phyloP scores from a whole-genome alignment of 164 flowering plant species.

The Aristolochia californica region DNA sequence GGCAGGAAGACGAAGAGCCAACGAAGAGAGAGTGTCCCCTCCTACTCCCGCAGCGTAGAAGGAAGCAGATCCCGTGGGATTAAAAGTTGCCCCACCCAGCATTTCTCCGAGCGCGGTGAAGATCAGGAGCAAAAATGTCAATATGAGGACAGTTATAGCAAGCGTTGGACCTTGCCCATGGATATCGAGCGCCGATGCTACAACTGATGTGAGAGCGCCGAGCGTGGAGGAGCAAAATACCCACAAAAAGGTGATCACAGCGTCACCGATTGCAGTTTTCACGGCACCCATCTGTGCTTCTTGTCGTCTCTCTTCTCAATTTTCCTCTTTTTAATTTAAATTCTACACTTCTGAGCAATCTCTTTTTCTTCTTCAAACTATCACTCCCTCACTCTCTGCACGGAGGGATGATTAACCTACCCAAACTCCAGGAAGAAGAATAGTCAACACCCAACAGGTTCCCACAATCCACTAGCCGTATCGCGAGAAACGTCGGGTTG shows the following conservation, averaged over 20 bases:
- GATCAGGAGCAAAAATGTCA: constrained; percentile 37
- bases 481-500: too few relatives aligned
- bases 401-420: not conserved
- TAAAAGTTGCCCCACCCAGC: constrained; percentile 76
- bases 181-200: constrained; percentile 28
- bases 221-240: constrained; percentile 44
- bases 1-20: constrained; percentile 76
- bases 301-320: not conserved
- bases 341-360: too few relatives aligned
- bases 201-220: constrained; percentile 31
- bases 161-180: constrained; percentile 18
- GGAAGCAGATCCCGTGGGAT: constrained; percentile 59
- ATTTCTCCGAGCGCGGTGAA: constrained; percentile 37
- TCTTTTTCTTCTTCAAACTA: too few relatives aligned
- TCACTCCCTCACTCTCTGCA: constrained; percentile 6
- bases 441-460: too few relatives aligned
- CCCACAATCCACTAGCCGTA: too few relatives aligned
- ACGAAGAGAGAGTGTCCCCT: constrained; percentile 42
- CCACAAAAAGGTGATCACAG: constrained; percentile 58
- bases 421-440: too few relatives aligned
- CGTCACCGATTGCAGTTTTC: constrained; percentile 46
- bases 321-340: not conserved
- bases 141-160: constrained; percentile 28
- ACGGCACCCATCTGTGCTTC: constrained; percentile 7
- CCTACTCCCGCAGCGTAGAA: constrained; percentile 71